Percentiles rank a stretch among this genome's conserved stretches.
Conservation (phyloP, 2,329 filamentous ascomycete species). For the Curvularia lunata region DNA sequence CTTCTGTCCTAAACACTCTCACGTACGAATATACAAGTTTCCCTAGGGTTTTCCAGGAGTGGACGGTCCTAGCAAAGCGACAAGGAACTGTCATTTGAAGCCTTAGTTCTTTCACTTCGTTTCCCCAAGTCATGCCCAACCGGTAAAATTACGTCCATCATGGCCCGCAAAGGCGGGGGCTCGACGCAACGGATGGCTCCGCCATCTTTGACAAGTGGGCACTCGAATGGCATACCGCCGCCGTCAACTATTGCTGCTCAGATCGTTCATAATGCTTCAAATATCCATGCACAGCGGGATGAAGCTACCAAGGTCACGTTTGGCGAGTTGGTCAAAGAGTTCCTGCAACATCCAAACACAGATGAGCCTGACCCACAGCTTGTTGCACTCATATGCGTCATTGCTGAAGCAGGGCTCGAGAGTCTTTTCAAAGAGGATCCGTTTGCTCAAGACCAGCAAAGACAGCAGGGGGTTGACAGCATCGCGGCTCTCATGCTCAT, state of each 20-base stretch:
- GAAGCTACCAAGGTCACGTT: conserved; percentile 75
- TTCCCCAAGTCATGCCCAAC: conserved; percentile 29
- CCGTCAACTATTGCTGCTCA: conserved; percentile 88
- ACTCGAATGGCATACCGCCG: conserved; percentile 39
- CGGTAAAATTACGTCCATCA: conserved; percentile 34
- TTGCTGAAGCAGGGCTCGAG: conserved; percentile 79
- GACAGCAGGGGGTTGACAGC: conserved; percentile 70
- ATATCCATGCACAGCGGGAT: conserved; percentile 66
- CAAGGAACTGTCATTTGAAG: no score
- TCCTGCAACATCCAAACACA: conserved; percentile 56
- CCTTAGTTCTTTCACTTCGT: neutral
- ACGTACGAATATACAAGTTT: neutral
- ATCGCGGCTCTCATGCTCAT: conserved; percentile 78
- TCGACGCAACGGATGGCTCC: conserved; percentile 39
- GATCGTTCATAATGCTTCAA: conserved; percentile 80
- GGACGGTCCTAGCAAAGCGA: neutral
- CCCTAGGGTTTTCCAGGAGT: neutral
- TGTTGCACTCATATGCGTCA: conserved; percentile 85
- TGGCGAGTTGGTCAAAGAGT: conserved; percentile 73
- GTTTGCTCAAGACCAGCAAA: conserved; percentile 65
- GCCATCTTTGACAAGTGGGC: conserved; percentile 29
- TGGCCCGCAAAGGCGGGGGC: conserved; percentile 52
- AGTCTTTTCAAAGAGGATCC: conserved; percentile 71
- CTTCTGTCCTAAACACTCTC: conserved; percentile 1
- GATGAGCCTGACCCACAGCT: conserved; percentile 72